Evolutionary conservation across 2,329 filamentous ascomycete genomes (phyloP), one percentile per base, ranked within the genome.

Genomic region (Penicillium sumatraense): DNA sequence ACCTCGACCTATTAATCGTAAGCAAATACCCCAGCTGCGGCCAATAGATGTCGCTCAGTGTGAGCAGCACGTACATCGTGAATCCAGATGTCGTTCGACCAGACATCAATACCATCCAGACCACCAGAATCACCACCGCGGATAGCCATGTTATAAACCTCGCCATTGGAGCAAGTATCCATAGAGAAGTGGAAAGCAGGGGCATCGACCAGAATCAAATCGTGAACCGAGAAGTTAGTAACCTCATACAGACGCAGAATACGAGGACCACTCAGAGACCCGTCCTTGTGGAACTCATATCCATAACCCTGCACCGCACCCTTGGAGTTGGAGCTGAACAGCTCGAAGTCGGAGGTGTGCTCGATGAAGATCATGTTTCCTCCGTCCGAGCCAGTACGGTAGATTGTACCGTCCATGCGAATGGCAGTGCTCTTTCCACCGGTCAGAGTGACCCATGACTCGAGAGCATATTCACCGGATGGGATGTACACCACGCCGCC

Each of bases 101-200:
- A 83, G 3, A 85, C 75, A 63, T 85, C 80, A 53, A 86, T 76
- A 3, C 83, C 84, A 63, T 86, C 83, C 5, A 85, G 68, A 44
- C 81, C 81, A 45, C 82, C 82, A 56, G 71, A 66, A 52, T 83
- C 74, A 3, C 75, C 81, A 41, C 82, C 81, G 4, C 81, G 78
- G 53, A 85, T 80, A 8, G 78, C 79, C 76, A 84, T 76, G 58
- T 84, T 84, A 68, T 83, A 84, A 3, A 83, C 67, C 64, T 84
- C 81, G 11, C 81, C 81, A 60, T 80, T 79, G 14, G 71, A 70
- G 64, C 78, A 81, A 4, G 77, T 82, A 57, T 83, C 79, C 52
- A 84, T 62, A 9, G 72, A 72, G 48, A 83, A 76, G 62, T 84
- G 81, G 67, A 81, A 83, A 13, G 75, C 64, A 3, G 81, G 80